A percentile compares a stretch with the other conserved stretches of the same genome.
phyloP scores from a whole-genome alignment of 139 green algal genomes.

The Marvania coccoides region DNA sequence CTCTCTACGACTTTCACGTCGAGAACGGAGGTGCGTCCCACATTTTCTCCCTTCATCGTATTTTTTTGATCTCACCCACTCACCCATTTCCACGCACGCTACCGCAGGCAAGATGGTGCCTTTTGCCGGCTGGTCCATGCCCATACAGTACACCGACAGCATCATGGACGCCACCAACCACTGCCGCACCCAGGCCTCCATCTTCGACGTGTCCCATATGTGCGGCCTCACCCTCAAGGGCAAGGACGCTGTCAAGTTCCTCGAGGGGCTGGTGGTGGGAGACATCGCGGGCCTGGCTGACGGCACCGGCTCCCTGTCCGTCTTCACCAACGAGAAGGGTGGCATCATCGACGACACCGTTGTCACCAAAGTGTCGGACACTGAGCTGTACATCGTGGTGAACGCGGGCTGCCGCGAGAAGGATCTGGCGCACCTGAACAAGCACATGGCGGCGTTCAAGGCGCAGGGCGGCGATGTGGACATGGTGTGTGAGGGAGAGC shows the following conservation, averaged over 20 bases:
- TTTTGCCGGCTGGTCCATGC: conserved; percentile 97
- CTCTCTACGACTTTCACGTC: conserved; percentile 89
- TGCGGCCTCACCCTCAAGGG: conserved; percentile 89
- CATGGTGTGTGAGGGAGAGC: too few species aligned
- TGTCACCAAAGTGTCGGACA: conserved; percentile 36
- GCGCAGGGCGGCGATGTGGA: conserved; percentile 44
- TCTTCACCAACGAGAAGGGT: conserved; percentile 96
- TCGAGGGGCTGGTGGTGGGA: conserved; percentile 86
- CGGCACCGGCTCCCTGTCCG: conserved; percentile 74
- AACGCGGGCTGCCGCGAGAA: conserved; percentile 97
- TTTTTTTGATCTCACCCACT: not conserved
- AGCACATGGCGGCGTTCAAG: conserved; percentile 66
- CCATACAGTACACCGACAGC: conserved; percentile 96
- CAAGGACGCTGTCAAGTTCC: conserved; percentile 87
- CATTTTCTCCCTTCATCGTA: not conserved
- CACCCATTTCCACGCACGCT: not conserved
- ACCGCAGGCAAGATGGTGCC: conserved; percentile 90
- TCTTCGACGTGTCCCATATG: conserved; percentile 99
- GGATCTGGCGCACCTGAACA: conserved; percentile 86
- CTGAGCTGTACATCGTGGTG: conserved; percentile 94
- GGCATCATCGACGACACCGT: conserved; percentile 98
- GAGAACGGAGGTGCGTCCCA: conserved; percentile 56
- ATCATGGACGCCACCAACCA: conserved; percentile 93
- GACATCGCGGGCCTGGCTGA: conserved; percentile 77
- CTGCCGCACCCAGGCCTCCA: conserved; percentile 72